phyloP scores from a whole-genome alignment of 441 rosid species.

The Manihot esculenta region DNA sequence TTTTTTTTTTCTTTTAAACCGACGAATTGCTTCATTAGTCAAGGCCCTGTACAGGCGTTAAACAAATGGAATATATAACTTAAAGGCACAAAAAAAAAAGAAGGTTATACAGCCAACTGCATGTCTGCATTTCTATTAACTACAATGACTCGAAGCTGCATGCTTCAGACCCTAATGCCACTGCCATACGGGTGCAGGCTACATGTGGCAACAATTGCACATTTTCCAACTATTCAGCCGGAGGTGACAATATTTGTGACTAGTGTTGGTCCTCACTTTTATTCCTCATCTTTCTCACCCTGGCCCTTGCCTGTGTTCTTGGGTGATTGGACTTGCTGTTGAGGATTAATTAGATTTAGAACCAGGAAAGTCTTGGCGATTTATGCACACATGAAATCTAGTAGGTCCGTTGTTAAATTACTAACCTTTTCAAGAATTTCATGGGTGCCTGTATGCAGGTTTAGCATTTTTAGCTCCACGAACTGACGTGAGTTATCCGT shows the following conservation, averaged over 20 bases:
- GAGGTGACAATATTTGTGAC: conserved; percentile 58
- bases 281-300: conserved; percentile 50
- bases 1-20: no score
- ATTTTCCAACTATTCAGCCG: conserved; percentile 56
- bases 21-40: no score
- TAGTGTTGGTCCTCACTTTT: conserved; percentile 66
- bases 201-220: conserved; percentile 70
- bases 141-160: no score
- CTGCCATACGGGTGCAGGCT: conserved; percentile 72
- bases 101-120: no score
- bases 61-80: no score
- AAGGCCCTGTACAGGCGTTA: no score
- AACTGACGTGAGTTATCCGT: neutral
- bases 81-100: no score
- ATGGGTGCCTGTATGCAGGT: neutral
- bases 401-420: conserved; percentile 5
- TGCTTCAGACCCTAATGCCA: neutral
- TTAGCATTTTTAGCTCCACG: neutral
- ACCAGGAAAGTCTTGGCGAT: conserved; percentile 48
- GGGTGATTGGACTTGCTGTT: conserved; percentile 59
- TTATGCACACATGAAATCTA: conserved; percentile 33
- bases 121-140: no score
- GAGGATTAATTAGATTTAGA: conserved; percentile 39
- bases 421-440: neutral
- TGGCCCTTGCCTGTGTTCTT: conserved; percentile 49